Evolutionary conservation across 1,284 basidiomycete genomes (phyloP), one percentile per base, ranked within the genome.

Genomic region (Heliocybe sulcata): DNA sequence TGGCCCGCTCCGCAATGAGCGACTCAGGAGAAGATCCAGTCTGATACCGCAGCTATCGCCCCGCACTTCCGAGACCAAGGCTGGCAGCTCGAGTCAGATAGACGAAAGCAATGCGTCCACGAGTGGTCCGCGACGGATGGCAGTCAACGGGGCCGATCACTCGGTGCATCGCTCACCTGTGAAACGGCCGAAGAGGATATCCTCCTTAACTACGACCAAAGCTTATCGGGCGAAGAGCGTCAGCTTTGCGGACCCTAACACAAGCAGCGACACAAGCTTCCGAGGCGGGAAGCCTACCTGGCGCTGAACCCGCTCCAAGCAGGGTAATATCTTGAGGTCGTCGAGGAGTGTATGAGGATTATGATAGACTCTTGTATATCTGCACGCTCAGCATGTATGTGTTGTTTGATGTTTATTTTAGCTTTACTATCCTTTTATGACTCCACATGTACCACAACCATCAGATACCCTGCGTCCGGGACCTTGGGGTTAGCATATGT

Each of bases 1-100:
- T 55, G 89, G 89, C 2, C 80, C 84, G 12, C 63, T 84, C 64
- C 81, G 88, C 25, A 76, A 71, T 58, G 89, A 91, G 67, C 87
- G 87, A 66, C 70, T 70, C 16, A 72, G 88, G 59, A 73, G 88
- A 58, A 76, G 89, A 54, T 90, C 89, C 38, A 92, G 90, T 64
- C 69, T 89, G 73, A 87, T 91, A 58, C 84, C 85, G 11, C 79
- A 84, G 60, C 74, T 83, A 42, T 79, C 82, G 12, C 74, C 79
- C 14, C 65, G 69, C 9, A 62, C 54, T 8, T 23, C 3, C 19
- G 23, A 35, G 8, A 61, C 59, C 16, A 64, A 64, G 14, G 63
- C 50, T 27, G 19, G 26, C 16, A 57, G 25, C 61, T 61, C 20
- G 59, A 60, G 9, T 61, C 61, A 9, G 63, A 55, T 42, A 59